Percentiles rank a stretch among this genome's conserved stretches.
These are phyloP conservation scores for Rhododendron ovatum DNA, from an alignment of 148 eudicot genomes.

Conservation along the genomic window DNA sequence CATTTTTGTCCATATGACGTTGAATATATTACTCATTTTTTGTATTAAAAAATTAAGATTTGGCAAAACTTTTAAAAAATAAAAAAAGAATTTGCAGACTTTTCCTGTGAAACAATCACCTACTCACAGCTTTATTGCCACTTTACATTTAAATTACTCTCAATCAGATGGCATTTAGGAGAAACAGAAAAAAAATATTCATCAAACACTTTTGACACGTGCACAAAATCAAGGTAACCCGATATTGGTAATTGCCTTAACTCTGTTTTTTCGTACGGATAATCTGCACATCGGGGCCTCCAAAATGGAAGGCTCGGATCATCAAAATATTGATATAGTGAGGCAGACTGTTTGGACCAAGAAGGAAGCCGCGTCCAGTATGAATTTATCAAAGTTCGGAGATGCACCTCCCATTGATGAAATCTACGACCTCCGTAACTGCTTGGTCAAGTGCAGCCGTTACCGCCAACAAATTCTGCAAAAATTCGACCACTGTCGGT, in stretches of 20 bases:
- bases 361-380: not conserved
- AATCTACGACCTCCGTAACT: constrained; percentile 60
- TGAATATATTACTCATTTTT: too few species aligned
- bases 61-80: not conserved
- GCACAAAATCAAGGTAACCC: not conserved
- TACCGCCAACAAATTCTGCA: constrained; percentile 62
- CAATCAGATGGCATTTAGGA: not conserved
- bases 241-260: not conserved
- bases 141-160: not conserved
- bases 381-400: constrained; percentile 49
- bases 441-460: constrained; percentile 63
- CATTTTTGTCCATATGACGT: too few species aligned
- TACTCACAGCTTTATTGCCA: not conserved
- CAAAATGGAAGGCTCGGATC: not conserved
- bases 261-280: not conserved
- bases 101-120: not conserved
- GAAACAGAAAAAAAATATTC: not conserved
- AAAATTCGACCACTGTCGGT: constrained; percentile 78
- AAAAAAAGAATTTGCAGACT: not conserved
- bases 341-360: not conserved
- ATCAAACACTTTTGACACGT: not conserved
- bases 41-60: too few species aligned
- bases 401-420: constrained; percentile 69
- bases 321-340: not conserved
- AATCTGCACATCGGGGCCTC: not conserved